phyloP scores from a whole-genome alignment of 2,329 filamentous ascomycete species.

The Fusarium sp. region DNA sequence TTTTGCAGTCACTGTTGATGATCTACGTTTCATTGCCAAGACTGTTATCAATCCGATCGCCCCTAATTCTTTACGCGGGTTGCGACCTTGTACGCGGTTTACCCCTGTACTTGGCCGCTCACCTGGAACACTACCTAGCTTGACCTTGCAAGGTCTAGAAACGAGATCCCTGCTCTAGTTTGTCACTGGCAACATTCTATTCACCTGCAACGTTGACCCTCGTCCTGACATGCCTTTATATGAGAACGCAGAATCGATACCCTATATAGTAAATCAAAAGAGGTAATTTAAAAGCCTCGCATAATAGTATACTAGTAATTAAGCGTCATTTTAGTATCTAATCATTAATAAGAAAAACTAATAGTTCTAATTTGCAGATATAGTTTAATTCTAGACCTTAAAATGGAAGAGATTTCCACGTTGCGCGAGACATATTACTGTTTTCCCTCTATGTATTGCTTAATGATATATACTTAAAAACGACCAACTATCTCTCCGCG shows the following conservation, averaged over 20 bases:
- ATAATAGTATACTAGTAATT: accelerated
- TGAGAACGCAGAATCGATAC: not conserved
- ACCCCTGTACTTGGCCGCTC: not conserved
- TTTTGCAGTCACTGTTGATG: too few relatives aligned
- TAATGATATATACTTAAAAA: accelerated
- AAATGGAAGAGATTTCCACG: accelerated
- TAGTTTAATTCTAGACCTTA: accelerated
- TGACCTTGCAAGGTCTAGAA: not conserved
- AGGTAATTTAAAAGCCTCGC: accelerated
- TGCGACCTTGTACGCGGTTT: not conserved
- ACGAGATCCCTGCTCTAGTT: too few relatives aligned
- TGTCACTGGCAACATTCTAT: not conserved
- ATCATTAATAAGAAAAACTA: accelerated
- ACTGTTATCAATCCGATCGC: not conserved
- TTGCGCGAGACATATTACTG: accelerated
- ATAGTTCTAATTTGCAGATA: accelerated
- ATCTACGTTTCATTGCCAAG: not conserved
- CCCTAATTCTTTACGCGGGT: not conserved
- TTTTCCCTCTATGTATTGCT: accelerated
- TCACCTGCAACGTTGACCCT: too few relatives aligned
- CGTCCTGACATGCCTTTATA: not conserved
- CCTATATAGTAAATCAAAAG: accelerated
- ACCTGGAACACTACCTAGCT: not conserved
- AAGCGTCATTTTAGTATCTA: not conserved
- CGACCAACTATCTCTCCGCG: accelerated